A percentile compares a stretch with the other conserved stretches of the same genome.
Evolutionary conservation across 768 basidiomycete species (phyloP).

Genomic region (Tricholoma sp.): DNA sequence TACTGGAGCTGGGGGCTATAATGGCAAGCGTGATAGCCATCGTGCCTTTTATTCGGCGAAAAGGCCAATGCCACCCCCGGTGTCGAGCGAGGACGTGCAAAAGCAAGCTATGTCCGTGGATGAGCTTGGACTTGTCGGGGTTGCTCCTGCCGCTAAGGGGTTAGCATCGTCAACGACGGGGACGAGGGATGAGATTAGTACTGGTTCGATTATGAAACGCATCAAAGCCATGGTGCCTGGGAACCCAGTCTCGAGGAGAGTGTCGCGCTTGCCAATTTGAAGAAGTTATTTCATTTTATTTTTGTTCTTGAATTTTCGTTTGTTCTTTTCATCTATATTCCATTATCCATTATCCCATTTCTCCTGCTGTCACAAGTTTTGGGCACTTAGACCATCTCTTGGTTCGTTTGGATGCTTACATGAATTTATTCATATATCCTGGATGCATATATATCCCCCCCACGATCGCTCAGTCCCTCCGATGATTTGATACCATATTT

Average conservation of each 20-base stretch:
- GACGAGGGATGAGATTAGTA: slow-evolving; percentile 43
- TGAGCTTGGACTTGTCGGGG: slow-evolving; percentile 56
- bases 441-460: neutral
- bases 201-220: slow-evolving; percentile 52
- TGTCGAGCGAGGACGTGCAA: slow-evolving; percentile 58
- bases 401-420: neutral
- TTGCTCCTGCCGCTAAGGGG: slow-evolving; percentile 20
- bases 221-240: slow-evolving; percentile 73
- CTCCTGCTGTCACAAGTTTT: neutral
- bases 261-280: slow-evolving; percentile 34
- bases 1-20: slow-evolving; percentile 4
- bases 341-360: neutral
- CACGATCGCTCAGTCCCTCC: neutral
- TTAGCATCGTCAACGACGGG: slow-evolving; percentile 18
- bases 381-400: neutral
- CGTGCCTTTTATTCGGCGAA: slow-evolving; percentile 44
- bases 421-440: slow-evolving; percentile 3
- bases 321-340: neutral
- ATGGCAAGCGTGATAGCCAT: slow-evolving; percentile 30
- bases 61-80: slow-evolving; percentile 63
- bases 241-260: slow-evolving; percentile 47
- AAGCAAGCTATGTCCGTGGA: slow-evolving; percentile 48
- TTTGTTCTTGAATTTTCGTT: slow-evolving; percentile 4
- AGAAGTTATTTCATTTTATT: slow-evolving; percentile 15
- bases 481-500: neutral